A percentile compares a stretch with the other conserved stretches of the same genome.
These are phyloP conservation scores for Peniophora sp. DNA, from an alignment of 1,284 basidiomycete species.

Conservation along the genomic window DNA sequence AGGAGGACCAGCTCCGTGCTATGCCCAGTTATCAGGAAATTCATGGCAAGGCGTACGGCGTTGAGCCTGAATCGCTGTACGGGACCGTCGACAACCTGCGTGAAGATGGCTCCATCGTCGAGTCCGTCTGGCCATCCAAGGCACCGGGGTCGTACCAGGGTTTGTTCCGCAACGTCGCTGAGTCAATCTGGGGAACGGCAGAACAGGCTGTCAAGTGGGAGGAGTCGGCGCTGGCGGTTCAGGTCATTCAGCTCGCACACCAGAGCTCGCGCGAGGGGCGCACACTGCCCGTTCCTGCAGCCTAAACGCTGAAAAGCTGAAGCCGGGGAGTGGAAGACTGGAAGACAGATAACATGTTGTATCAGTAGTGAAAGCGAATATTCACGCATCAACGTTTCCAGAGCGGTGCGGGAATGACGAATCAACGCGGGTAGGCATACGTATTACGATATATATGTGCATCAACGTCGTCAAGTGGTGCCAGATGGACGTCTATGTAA, in stretches of 20 bases:
- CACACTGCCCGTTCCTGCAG: slow-evolving; percentile 28
- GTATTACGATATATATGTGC: too few relatives aligned
- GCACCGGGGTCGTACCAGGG: slow-evolving; percentile 52
- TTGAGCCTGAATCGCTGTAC: slow-evolving; percentile 53
- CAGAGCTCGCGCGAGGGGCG: slow-evolving; percentile 54
- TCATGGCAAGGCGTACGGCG: slow-evolving; percentile 22
- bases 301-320: background rate
- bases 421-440: too few relatives aligned
- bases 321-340: background rate
- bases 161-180: slow-evolving; percentile 60
- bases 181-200: slow-evolving; percentile 46
- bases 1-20: slow-evolving; percentile 64
- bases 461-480: too few relatives aligned
- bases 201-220: slow-evolving; percentile 60
- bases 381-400: too few relatives aligned
- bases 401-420: too few relatives aligned
- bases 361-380: background rate
- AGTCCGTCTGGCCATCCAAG: slow-evolving; percentile 56
- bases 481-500: too few relatives aligned
- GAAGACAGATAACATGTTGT: background rate
- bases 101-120: slow-evolving; percentile 36
- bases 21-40: slow-evolving; percentile 45
- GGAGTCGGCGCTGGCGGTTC: slow-evolving; percentile 60
- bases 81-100: slow-evolving; percentile 52
- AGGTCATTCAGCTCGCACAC: slow-evolving; percentile 67